Evolutionary conservation across 805 yeast genomes (phyloP).

Genomic region (Cyberlindnera sargentensis): DNA sequence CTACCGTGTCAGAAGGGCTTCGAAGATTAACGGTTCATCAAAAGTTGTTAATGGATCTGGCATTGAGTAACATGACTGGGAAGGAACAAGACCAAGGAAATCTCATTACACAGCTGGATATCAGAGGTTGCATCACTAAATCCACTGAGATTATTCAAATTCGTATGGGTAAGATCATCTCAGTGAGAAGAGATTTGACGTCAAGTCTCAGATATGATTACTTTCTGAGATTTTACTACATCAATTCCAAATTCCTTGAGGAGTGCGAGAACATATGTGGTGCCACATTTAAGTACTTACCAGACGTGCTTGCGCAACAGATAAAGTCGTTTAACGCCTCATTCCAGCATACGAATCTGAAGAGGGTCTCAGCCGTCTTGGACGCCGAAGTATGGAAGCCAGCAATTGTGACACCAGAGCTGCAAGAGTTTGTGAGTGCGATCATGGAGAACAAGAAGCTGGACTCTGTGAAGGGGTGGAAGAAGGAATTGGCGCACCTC

Average conservation of each 20-base stretch:
- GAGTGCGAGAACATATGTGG: slow-evolving; percentile 86
- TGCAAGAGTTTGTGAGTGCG: slow-evolving; percentile 45
- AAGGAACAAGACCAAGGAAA: slow-evolving; percentile 24
- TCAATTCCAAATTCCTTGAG: slow-evolving; percentile 61
- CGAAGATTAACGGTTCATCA: slow-evolving; percentile 73
- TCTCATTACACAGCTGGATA: slow-evolving; percentile 54
- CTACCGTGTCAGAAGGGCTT: slow-evolving; percentile 63
- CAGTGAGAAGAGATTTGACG: slow-evolving; percentile 68
- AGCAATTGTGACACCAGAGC: slow-evolving; percentile 39
- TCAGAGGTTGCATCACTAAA: slow-evolving; percentile 54
- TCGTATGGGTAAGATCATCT: slow-evolving; percentile 69
- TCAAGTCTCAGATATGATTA: slow-evolving; percentile 49
- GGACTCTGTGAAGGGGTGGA: slow-evolving; percentile 44
- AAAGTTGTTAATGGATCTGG: slow-evolving; percentile 66
- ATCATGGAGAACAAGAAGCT: slow-evolving; percentile 40
- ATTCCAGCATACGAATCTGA: slow-evolving; percentile 46
- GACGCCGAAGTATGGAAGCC: slow-evolving; percentile 82
- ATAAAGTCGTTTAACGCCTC: slow-evolving; percentile 50
- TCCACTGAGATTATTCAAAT: slow-evolving; percentile 68
- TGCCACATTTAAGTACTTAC: slow-evolving; percentile 44
- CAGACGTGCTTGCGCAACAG: slow-evolving; percentile 62
- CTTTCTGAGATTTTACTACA: slow-evolving; percentile 60
- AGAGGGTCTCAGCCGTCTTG: slow-evolving; percentile 38
- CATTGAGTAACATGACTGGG: slow-evolving; percentile 38
- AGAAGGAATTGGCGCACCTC: slow-evolving; percentile 22